phyloP scores from a whole-genome alignment of 2,329 filamentous ascomycete species.

The Mycocentrospora acerina region DNA sequence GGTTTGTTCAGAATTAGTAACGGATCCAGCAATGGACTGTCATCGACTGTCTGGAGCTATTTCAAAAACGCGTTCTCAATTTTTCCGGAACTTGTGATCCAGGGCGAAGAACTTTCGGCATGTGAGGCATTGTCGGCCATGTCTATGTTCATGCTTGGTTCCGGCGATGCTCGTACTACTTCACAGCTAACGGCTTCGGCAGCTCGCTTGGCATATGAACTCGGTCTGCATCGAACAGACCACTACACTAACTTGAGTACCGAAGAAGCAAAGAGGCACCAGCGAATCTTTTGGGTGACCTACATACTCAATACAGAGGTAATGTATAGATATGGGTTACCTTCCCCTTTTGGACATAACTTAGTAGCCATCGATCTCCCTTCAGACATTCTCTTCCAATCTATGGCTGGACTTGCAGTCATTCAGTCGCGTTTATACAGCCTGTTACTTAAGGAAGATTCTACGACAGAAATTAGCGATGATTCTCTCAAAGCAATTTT shows the following conservation, averaged over 20 bases:
- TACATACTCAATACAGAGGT: slow-evolving; percentile 4
- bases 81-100: slow-evolving; percentile 2
- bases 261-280: background rate
- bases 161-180: background rate
- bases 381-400: background rate
- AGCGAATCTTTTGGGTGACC: slow-evolving; percentile 1
- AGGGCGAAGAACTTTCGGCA: background rate
- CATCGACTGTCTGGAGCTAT: slow-evolving; percentile 1
- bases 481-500: too few species aligned
- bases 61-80: slow-evolving; percentile 6
- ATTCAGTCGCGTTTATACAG: slow-evolving; percentile 2
- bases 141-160: slow-evolving; percentile 4
- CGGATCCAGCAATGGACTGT: background rate
- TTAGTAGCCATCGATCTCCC: background rate
- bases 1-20: background rate
- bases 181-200: slow-evolving; percentile 2
- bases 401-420: background rate
- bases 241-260: slow-evolving; percentile 1
- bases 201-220: background rate
- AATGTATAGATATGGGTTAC: slow-evolving; percentile 1
- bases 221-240: background rate
- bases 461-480: too few species aligned
- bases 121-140: slow-evolving; percentile 4
- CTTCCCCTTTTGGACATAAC: slow-evolving; percentile 1
- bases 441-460: too few species aligned